Evolutionary conservation across 2,329 filamentous ascomycete species (phyloP), one percentile per base, ranked within the genome.

Genomic region (Ceratocystis cacaofunesta): DNA sequence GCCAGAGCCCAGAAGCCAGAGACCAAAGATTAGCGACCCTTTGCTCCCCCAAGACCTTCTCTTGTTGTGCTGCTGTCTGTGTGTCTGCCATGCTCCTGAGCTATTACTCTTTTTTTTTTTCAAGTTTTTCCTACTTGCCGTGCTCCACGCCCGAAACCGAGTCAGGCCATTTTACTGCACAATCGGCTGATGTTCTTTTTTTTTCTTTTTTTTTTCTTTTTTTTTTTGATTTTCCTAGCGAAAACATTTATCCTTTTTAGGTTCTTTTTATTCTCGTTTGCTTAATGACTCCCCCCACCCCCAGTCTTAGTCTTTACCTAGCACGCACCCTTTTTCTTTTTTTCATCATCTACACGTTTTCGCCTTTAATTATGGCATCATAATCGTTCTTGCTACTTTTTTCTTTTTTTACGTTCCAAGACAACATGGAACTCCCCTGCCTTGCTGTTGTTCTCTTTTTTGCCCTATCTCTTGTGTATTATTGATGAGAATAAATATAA

Each of bases 201-300:
- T 65, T 62, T 63, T 58, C 66, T 55, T 62, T 43, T 48, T 28
- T 65, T 62, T 46, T 55, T 22, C n/a, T 43, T 46, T 4, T 62
- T 32, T 62, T n/a, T 22, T 46, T 15, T 48, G 17, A n/a, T 19
- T 28, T 62, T 25, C 61, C 22, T 15, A 44, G 22, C 7, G 8
- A 48, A 36, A 62, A 62, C 61, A 62, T 48, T 48, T n/a, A 57
- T 7, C 25, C 28, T 64, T 64, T 17, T 58, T 55, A 17, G 65
- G 12, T 61, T 55, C 41, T 61, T 64, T 65, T 66, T 55, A 48
- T 48, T 63, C 19, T 32, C 41, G 22, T 30, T 57, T 64, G 41
- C 36, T 30, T 2, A 64, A 65, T 46, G 63, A 58, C 28, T 25
- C 28, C 32, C 19, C 19, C 36, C 28, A 32, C 36, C 19, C 15